These are phyloP conservation scores for Pezicula radicicola DNA, from an alignment of 2,329 filamentous ascomycete genomes.

Conservation along the genomic window DNA sequence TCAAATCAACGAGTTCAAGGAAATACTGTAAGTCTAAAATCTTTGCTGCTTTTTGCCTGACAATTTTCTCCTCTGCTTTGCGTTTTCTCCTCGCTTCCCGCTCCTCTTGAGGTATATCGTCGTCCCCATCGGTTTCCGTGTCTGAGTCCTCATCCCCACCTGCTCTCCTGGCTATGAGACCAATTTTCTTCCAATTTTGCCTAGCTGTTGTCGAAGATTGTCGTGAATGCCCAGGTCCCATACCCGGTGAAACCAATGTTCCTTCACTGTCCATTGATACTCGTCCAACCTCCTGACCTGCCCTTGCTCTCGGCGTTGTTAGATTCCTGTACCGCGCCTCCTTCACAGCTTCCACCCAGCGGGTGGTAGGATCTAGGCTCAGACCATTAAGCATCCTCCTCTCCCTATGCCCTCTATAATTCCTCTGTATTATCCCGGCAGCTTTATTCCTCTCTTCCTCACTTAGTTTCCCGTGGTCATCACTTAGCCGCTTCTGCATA, in stretches of 20 bases:
- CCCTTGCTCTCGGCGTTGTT: slow-evolving; percentile 39
- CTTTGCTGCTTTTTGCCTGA: slow-evolving; percentile 64
- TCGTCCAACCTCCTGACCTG: slow-evolving; percentile 8
- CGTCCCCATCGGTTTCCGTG: slow-evolving; percentile 14
- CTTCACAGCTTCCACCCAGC: slow-evolving; percentile 42
- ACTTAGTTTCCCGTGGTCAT: slow-evolving; percentile 37
- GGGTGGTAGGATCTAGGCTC: slow-evolving; percentile 41
- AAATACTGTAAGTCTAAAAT: slow-evolving; percentile 88
- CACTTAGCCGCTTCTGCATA: slow-evolving; percentile 16
- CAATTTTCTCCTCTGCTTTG: slow-evolving; percentile 47
- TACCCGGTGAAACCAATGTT: background rate
- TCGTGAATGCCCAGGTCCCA: no score
- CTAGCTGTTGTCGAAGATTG: slow-evolving; percentile 40
- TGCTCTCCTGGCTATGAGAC: slow-evolving; percentile 67
- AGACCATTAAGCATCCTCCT: slow-evolving; percentile 69
- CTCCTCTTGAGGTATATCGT: slow-evolving; percentile 30
- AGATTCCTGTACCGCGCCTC: slow-evolving; percentile 53
- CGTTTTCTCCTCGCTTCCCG: slow-evolving; percentile 35
- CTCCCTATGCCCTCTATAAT: slow-evolving; percentile 74
- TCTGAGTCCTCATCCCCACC: slow-evolving; percentile 58
- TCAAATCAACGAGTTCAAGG: slow-evolving; percentile 76
- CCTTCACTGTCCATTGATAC: slow-evolving; percentile 5
- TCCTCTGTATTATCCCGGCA: slow-evolving; percentile 61
- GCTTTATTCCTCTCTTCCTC: slow-evolving; percentile 44
- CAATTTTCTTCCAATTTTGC: slow-evolving; percentile 73